Conservation (phyloP, 495 filamentous ascomycete genomes). For the Symbiotaphrina buchneri region DNA sequence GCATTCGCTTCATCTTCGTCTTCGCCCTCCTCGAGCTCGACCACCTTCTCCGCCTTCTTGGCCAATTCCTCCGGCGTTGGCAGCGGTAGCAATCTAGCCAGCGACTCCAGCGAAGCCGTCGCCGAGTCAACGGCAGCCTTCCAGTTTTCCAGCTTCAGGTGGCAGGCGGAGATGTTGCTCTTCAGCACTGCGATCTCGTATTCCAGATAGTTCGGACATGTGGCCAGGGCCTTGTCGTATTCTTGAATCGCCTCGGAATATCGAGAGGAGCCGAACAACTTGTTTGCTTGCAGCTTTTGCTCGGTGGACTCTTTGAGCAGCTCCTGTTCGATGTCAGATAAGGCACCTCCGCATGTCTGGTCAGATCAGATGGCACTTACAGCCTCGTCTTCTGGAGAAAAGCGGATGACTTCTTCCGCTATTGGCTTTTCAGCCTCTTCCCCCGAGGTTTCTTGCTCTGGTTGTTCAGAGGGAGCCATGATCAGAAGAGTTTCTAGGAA, state of each 20-base stretch:
- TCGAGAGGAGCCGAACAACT: conserved; percentile 42
- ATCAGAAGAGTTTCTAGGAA: no score
- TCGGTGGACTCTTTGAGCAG: conserved; percentile 50
- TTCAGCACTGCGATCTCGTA: conserved; percentile 75
- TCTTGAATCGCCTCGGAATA: conserved; percentile 73
- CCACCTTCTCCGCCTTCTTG: conserved; percentile 8
- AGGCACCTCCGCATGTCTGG: neutral
- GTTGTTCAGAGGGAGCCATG: no score
- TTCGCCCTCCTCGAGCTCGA: conserved; percentile 24
- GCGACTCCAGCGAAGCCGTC: conserved; percentile 42
- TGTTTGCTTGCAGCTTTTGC: conserved; percentile 59
- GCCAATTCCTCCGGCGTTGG: conserved; percentile 7
- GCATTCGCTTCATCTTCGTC: conserved; percentile 25
- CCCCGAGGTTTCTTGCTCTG: conserved; percentile 1
- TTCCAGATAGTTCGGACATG: conserved; percentile 72
- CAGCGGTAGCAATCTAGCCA: conserved; percentile 35
- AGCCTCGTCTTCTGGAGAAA: conserved; percentile 59
- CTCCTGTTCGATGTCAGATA: conserved; percentile 18
- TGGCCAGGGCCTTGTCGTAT: conserved; percentile 66
- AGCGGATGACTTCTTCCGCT: conserved; percentile 13
- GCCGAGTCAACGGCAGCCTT: conserved; percentile 61
- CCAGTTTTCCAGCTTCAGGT: conserved; percentile 72
- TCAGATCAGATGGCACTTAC: no score
- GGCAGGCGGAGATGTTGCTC: conserved; percentile 78
- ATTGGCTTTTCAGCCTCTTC: neutral